Conservation (phyloP, 495 filamentous ascomycete species). For the Penicillium ucsense region DNA sequence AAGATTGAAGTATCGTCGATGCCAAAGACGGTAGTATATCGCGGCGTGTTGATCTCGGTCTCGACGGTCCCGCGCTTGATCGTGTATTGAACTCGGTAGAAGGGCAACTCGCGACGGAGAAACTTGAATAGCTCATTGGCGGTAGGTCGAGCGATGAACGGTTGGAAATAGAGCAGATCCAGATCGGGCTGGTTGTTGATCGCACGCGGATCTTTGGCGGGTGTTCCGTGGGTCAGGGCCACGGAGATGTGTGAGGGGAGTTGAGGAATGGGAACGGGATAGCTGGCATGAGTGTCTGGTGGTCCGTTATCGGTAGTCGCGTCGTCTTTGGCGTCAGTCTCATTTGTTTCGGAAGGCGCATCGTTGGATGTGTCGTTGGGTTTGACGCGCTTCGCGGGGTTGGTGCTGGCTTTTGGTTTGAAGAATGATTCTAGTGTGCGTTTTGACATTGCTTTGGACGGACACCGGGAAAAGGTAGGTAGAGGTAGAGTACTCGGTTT, state of each 20-base stretch:
- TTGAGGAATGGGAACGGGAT: conserved; percentile 52
- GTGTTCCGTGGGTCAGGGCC: conserved; percentile 20
- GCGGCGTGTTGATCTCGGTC: conserved; percentile 56
- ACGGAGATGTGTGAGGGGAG: conserved; percentile 38
- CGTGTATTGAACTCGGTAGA: conserved; percentile 62
- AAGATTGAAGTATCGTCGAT: conserved; percentile 50
- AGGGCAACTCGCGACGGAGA: conserved; percentile 52
- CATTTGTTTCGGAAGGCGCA: background rate
- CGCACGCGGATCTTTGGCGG: conserved; percentile 5
- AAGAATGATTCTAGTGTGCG: conserved; percentile 21
- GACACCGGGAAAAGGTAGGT: background rate
- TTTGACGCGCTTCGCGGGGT: conserved; percentile 11
- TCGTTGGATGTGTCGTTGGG: background rate
- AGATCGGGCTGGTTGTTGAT: conserved; percentile 56
- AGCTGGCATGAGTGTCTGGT: conserved; percentile 39
- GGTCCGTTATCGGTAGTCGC: background rate
- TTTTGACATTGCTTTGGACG: conserved; percentile 13
- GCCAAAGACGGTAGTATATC: conserved; percentile 65
- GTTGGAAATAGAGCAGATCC: conserved; percentile 58
- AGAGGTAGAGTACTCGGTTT: background rate
- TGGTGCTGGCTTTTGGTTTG: conserved; percentile 2
- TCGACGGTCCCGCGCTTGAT: conserved; percentile 49
- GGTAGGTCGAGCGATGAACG: conserved; percentile 45
- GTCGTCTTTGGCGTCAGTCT: background rate
- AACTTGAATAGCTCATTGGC: conserved; percentile 53